Evolutionary conservation across 805 yeast genomes (phyloP).

Genomic region (Cyberlindnera meyerae): DNA sequence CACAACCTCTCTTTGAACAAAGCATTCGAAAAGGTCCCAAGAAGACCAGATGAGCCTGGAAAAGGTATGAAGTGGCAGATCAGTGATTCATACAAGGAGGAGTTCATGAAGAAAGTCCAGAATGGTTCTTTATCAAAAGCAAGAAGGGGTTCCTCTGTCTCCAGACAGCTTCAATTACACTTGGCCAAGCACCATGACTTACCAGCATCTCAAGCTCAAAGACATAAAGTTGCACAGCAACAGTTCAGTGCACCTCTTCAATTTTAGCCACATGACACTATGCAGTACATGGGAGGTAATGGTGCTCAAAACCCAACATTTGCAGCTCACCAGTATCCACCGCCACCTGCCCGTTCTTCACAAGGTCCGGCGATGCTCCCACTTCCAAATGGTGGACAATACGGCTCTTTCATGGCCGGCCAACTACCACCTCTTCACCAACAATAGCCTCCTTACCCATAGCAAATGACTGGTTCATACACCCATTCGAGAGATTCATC

Average conservation of each 20-base stretch:
- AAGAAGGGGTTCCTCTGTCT: conserved; percentile 76
- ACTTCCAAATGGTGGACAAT: too few species aligned
- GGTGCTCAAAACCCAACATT: conserved; percentile 3
- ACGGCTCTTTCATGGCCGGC: too few species aligned
- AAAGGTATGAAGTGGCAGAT: conserved; percentile 99
- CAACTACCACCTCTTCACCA: conserved; percentile 11
- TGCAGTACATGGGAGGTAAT: conserved; percentile 17
- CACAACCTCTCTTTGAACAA: conserved; percentile 92
- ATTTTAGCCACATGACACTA: conserved; percentile 30
- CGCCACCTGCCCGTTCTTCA: background rate
- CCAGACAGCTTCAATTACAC: conserved; percentile 74
- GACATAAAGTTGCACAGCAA: conserved; percentile 28
- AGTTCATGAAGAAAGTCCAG: conserved; percentile 74
- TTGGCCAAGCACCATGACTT: conserved; percentile 43
- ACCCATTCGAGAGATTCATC: conserved; percentile 16
- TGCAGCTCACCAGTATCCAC: background rate
- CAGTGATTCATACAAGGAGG: conserved; percentile 75
- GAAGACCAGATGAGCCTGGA: conserved; percentile 95
- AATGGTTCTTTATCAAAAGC: conserved; percentile 70
- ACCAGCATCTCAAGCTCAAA: conserved; percentile 29
- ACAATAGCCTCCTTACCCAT: conserved; percentile 11
- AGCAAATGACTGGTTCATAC: conserved; percentile 6
- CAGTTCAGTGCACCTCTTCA: conserved; percentile 29
- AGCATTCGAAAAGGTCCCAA: conserved; percentile 96
- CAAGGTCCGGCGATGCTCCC: background rate